Conservation (phyloP, 495 filamentous ascomycete species). For the Venustampulla echinocandica region DNA sequence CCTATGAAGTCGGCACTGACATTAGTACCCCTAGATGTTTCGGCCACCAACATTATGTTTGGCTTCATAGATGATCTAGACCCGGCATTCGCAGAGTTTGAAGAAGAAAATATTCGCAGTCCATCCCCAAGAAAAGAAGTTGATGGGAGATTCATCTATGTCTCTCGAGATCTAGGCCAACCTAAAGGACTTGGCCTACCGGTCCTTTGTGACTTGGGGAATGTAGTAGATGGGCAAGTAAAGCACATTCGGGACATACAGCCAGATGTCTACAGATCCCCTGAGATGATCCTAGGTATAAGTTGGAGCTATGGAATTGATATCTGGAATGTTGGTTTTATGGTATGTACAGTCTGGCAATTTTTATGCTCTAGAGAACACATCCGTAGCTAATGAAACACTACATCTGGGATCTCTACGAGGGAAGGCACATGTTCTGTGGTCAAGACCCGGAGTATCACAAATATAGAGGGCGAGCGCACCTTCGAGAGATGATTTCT, state of each 20-base stretch:
- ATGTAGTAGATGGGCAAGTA: neutral
- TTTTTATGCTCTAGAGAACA: too few species aligned
- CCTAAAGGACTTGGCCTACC: neutral
- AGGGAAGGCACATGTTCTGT: neutral
- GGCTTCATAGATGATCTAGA: neutral
- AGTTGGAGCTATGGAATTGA: neutral
- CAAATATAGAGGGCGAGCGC: neutral
- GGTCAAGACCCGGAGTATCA: neutral
- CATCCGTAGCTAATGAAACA: too few species aligned
- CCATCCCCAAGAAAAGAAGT: neutral
- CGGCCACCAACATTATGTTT: neutral
- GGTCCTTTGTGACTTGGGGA: neutral
- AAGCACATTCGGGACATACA: neutral
- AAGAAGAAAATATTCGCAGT: too few species aligned
- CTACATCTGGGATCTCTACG: neutral
- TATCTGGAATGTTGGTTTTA: neutral
- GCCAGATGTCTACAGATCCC: neutral
- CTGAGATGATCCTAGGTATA: neutral
- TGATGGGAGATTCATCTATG: neutral
- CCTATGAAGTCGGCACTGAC: neutral
- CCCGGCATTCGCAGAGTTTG: neutral
- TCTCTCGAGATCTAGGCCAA: neutral
- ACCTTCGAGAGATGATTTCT: neutral
- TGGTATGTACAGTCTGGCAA: too few species aligned
- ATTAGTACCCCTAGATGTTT: neutral